These are phyloP conservation scores for Pichia paraexigua DNA, from an alignment of 805 yeast species.

Conservation along the genomic window DNA sequence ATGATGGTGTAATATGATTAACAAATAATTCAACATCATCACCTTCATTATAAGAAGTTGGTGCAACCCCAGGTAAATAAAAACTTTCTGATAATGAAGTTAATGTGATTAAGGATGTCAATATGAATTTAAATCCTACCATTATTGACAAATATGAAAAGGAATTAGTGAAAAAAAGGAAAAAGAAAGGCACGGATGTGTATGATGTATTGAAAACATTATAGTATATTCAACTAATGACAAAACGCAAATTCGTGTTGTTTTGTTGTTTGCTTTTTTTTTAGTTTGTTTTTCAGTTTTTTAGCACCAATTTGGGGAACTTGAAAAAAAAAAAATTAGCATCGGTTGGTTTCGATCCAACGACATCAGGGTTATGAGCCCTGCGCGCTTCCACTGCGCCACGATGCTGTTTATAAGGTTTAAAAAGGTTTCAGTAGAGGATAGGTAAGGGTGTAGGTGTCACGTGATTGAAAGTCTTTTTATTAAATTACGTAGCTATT, in stretches of 20 bases:
- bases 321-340: conserved; percentile 44
- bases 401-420: conserved; percentile 54
- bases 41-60: conserved; percentile 72
- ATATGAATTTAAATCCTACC: neutral
- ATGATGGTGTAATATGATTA: conserved; percentile 82
- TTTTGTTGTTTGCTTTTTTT: too few species aligned
- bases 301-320: too few species aligned
- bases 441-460: too few species aligned
- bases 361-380: conserved; percentile 99
- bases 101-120: neutral
- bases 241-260: neutral
- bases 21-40: conserved; percentile 74
- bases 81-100: conserved; percentile 31
- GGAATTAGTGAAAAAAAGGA: too few species aligned
- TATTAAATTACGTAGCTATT: too few species aligned
- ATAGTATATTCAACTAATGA: too few species aligned
- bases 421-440: too few species aligned
- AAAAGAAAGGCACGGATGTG: too few species aligned
- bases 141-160: neutral
- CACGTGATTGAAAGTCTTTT: too few species aligned
- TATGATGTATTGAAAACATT: too few species aligned
- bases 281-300: neutral
- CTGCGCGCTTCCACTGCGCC: conserved; percentile 99
- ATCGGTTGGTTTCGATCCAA: conserved; percentile 94
- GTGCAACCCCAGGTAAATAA: conserved; percentile 94